Evolutionary conservation across 768 basidiomycete genomes (phyloP).

Genomic region (Podaxis mareebaensis): DNA sequence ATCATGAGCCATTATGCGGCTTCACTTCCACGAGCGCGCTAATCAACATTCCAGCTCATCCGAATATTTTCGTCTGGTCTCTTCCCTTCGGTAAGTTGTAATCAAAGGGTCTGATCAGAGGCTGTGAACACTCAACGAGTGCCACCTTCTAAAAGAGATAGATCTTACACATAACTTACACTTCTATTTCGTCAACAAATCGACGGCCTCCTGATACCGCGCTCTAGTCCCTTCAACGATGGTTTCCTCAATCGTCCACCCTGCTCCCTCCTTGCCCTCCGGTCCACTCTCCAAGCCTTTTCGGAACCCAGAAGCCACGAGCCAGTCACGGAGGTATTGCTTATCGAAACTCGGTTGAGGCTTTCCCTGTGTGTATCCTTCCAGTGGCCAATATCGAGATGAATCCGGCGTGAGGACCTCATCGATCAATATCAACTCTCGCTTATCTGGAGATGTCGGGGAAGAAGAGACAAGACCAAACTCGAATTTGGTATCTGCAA

Average conservation of each 20-base stretch:
- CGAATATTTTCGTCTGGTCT: background rate
- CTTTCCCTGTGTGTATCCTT: constrained; percentile 68
- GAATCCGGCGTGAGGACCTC: constrained; percentile 98
- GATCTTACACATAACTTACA: background rate
- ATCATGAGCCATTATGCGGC: background rate
- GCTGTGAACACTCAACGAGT: background rate
- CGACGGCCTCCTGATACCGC: constrained; percentile 79
- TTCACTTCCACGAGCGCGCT: background rate
- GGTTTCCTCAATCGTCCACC: constrained; percentile 76
- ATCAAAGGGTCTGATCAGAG: background rate
- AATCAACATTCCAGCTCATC: background rate
- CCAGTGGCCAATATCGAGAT: constrained; percentile 92
- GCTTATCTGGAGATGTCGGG: constrained; percentile 25
- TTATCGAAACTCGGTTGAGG: constrained; percentile 94
- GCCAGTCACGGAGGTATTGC: constrained; percentile 92
- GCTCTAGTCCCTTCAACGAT: constrained; percentile 77
- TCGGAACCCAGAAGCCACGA: constrained; percentile 69
- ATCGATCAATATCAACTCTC: constrained; percentile 83
- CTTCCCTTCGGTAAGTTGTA: background rate
- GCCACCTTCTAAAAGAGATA: background rate
- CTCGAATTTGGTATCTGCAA: constrained; percentile 99
- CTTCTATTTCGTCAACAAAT: constrained; percentile 44
- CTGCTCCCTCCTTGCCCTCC: constrained; percentile 62
- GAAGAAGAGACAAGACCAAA: constrained; percentile 74
- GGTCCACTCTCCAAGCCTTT: constrained; percentile 81